Base-by-base conservation (phyloP, 2,329 filamentous ascomycete genomes). In the Beauveria varroae region DNA sequence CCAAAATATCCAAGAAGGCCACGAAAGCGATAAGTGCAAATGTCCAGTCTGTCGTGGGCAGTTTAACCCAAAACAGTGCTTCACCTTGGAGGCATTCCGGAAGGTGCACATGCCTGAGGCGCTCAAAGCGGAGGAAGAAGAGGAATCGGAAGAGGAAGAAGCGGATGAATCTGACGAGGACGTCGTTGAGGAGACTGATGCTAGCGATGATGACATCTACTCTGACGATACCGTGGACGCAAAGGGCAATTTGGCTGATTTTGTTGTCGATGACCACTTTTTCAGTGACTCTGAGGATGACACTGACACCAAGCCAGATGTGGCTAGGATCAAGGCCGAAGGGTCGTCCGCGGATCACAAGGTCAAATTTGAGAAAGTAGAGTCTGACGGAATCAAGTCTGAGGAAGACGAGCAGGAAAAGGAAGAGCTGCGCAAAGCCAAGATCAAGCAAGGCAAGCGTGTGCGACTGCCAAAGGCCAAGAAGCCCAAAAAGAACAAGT, bases 31-130 rank as follows among this genome's bases (percentile, higher is more conserved):
- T 50, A 76, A 77, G 61, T 78, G 84, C 43, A 88, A 83, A 70
- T 97, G 93, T 71, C 91, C 91, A 5, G 82, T 88, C 59, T 96
- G 92, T 69, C 86, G 91, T 61, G 84, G 83, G 2, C 73, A 75
- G 3, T 81, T 95, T 47, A 81, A 90, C 57, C 79, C 85, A 5
- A 81, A 82, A 61, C 87, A 87, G 62, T 82, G 92, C 64, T 92
- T 93, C 62, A 89, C 90, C 63, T 88, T 87, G 68, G 77, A 81
- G 6, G 81, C 85, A 8, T 96, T 96, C 76, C 86, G 86, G 68
- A 86, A 86, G 66, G 84, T 89, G 1, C 83, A 93, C 69, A 85
- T 86, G 74, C 83, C 85, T 12, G 79, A 86, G 57, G 69, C 75
- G 16, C 68, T 76, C 5, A 70, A 73, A 47, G 68, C 68, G 3